These are phyloP conservation scores for Solanum tarapatanum DNA, from an alignment of 257 asterid genomes.

Conservation along the genomic window DNA sequence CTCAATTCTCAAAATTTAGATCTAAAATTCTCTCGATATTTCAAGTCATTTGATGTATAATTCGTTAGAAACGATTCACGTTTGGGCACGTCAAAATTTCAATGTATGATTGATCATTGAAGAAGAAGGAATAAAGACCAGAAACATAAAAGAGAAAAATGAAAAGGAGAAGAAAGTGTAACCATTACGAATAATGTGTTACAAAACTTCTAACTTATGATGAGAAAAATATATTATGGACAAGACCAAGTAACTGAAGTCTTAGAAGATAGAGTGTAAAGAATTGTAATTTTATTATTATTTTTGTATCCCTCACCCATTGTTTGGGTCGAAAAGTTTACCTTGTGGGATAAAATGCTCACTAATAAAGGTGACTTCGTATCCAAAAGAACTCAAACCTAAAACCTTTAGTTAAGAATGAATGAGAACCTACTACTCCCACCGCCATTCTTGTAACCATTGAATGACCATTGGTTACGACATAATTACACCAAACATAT, in stretches of 20 bases:
- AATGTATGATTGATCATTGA: no score
- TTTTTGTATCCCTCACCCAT: background rate
- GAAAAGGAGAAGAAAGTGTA: no score
- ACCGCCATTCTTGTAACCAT: background rate
- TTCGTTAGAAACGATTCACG: no score
- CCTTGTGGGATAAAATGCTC: no score
- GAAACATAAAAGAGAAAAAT: no score
- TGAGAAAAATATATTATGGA: no score
- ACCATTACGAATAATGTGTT: background rate
- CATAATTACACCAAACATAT: background rate
- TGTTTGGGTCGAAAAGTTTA: background rate
- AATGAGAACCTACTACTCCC: background rate
- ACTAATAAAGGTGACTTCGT: rapidly evolving
- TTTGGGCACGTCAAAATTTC: background rate
- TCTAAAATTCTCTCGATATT: background rate
- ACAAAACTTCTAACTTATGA: no score
- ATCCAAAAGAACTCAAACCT: no score
- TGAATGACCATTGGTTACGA: background rate
- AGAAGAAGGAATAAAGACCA: background rate
- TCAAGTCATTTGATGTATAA: no score
- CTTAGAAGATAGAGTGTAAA: background rate
- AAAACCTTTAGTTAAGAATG: no score
- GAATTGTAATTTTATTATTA: no score
- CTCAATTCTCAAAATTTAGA: background rate
- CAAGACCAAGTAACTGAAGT: background rate